Percentiles rank a stretch among this genome's conserved stretches.
Conservation (phyloP, 2,329 filamentous ascomycete species). For the Paracamarosporium sp. region DNA sequence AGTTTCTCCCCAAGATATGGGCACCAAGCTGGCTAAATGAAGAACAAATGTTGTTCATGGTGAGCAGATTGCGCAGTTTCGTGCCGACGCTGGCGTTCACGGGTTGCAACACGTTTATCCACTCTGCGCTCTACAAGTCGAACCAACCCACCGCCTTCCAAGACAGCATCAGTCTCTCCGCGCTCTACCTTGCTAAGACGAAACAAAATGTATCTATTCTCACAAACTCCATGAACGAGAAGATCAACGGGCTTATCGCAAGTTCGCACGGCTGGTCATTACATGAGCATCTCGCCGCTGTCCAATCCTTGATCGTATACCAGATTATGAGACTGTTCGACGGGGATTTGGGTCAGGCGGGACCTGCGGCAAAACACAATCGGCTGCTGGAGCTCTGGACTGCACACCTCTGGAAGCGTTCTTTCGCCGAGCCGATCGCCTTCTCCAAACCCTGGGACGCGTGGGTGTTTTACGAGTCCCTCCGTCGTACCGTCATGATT, state of each 20-base stretch:
- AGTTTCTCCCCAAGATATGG: conserved; percentile 21
- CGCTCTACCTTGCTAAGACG: conserved; percentile 33
- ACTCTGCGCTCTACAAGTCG: conserved; percentile 26
- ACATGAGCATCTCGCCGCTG: conserved; percentile 36
- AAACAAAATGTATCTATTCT: conserved; percentile 24
- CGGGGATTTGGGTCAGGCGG: conserved; percentile 21
- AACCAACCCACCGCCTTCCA: conserved; percentile 32
- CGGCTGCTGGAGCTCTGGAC: conserved; percentile 33
- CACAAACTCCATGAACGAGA: conserved; percentile 23
- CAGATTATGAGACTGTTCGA: conserved; percentile 41
- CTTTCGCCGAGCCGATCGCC: conserved; percentile 21
- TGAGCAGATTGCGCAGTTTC: conserved; percentile 22
- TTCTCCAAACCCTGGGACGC: conserved; percentile 15
- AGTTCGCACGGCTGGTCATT: conserved; percentile 26
- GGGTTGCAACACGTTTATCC: conserved; percentile 31
- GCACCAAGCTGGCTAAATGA: conserved; percentile 22
- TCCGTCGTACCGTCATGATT: conserved; percentile 36
- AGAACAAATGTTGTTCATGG: conserved; percentile 20
- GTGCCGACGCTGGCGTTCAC: conserved; percentile 29
- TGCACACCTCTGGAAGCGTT: conserved; percentile 36
- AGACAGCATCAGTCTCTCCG: conserved; percentile 31
- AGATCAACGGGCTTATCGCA: conserved; percentile 23
- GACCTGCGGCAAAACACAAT: conserved; percentile 23
- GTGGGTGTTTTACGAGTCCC: conserved; percentile 38
- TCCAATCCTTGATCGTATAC: conserved; percentile 41